Evolutionary conservation across 768 basidiomycete genomes (phyloP), one percentile per base, ranked within the genome.

Genomic region (Psilocybe subaeruginosa): DNA sequence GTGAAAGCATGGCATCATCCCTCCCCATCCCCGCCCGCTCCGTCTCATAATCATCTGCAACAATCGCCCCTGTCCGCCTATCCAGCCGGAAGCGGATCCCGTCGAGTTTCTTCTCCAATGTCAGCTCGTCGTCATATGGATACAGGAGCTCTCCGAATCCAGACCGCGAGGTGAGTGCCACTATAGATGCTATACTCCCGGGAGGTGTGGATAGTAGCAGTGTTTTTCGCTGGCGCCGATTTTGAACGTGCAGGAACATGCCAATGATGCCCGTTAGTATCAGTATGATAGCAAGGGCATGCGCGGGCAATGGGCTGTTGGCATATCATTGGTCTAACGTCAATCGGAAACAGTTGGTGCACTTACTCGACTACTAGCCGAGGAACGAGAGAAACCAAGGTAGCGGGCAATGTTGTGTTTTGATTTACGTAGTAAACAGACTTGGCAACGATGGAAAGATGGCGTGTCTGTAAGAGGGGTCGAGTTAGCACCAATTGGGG

Each of bases 341-440:
- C 19, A 23, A 27, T 33, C 11, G 14, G 3, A 8, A 48, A 50
- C 7, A 19, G n/a, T 31, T 56, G 47, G 12, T 49, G 63, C 27
- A 76, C 86, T 51, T 68, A 90, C 89, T 89, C 83, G 37, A 91
- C 74, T 64, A 77, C 80, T 51, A 91, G 72, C 27, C 87, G 79
- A 19, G 83, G 79, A 14, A 77, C 66, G 9, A 81, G 64, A 4
- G 78, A 77, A 3, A 74, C 78, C 45, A 85, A 64, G 31, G 69
- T 59, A 6, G 82, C 82, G 12, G 72, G 56, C 5, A 85, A 62
- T 0, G 78, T 74, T 4, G 62, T 54, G 57, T 83, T 79, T 5
- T 67, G 58, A 1, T 71, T 58, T 6, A 86, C 68, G 64, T 90
- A 91, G 66, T 87, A 91, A n/a, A 83, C 78, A 1, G 79, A 76